Evolutionary conservation across 306 rosid species (phyloP), one percentile per base, ranked within the genome.

Genomic region (Lupinus albus): DNA sequence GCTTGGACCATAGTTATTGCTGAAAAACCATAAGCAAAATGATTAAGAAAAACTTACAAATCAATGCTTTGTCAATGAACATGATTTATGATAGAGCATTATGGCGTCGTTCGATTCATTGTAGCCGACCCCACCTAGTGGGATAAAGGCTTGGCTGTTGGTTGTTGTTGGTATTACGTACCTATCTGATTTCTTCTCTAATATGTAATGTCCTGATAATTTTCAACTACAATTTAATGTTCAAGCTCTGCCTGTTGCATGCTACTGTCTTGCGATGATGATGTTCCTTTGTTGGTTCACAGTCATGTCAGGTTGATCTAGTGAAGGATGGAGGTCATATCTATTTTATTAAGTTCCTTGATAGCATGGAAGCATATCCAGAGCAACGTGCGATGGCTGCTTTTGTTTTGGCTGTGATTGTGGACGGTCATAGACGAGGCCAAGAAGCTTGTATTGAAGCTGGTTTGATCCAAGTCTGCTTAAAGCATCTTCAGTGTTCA

Each of bases 381-480:
- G 96, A 94, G 72, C 97, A 91, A 70, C 96, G 92, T 49, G 99
- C 99, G 65, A 91, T 91, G 99, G 97, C 99, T 73, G 99, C 99
- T 30, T 94, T 90, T 78, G 96, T 94, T 76, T 84, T 94, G 81
- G 99, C 99, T 38, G 97, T 91, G 59, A 94, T 91, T 72, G 96
- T 94, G 69, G 99, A 94, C 74, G 95, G 92, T 49, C 96, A 94
- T 82, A 82, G 88, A 70, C 85, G 92, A 33, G 99, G 99, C 55
- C 97, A 94, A 81, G 97, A 94, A 87, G 99, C 92, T 55, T 94
- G 97, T 83, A 71, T 88, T 63, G 95, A 91, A 81, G 90, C 89
- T 58, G 87, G 83, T 74, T 52, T 94, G 67, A 82, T 88, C 64
- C 85, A 78, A 69, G 91, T 94, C 56, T 94, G 99, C 86, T 84